These are phyloP conservation scores for Pythium scleroteichum DNA, from an alignment of 352 stramenopile genomes.

Conservation along the genomic window DNA sequence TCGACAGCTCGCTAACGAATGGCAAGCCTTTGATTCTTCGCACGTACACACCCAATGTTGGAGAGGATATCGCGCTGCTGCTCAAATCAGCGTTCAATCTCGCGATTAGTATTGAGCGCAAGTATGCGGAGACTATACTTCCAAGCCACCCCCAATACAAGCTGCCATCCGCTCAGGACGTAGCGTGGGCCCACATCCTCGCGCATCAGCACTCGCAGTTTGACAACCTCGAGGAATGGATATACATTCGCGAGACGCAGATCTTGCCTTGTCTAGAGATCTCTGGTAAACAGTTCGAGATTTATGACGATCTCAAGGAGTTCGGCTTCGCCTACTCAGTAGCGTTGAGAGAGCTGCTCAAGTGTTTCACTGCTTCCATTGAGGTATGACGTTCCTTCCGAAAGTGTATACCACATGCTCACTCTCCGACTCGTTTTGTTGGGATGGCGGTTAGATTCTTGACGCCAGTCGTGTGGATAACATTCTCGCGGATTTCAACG, in stretches of 20 bases:
- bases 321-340: slow-evolving; percentile 82
- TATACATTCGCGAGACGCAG: slow-evolving; percentile 80
- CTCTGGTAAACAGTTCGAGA: slow-evolving; percentile 53
- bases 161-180: slow-evolving; percentile 53
- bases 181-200: slow-evolving; percentile 82
- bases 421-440: too few relatives aligned
- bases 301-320: slow-evolving; percentile 68
- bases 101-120: slow-evolving; percentile 77
- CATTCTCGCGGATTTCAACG: slow-evolving; percentile 40
- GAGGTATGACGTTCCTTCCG: slow-evolving; percentile 44
- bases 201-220: slow-evolving; percentile 82
- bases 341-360: slow-evolving; percentile 73
- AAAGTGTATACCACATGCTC: too few relatives aligned
- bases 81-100: slow-evolving; percentile 86
- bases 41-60: slow-evolving; percentile 39
- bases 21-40: slow-evolving; percentile 64
- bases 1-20: slow-evolving; percentile 62
- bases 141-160: slow-evolving; percentile 40
- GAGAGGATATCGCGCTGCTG: slow-evolving; percentile 67
- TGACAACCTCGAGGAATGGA: slow-evolving; percentile 85
- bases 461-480: slow-evolving; percentile 47
- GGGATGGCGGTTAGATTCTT: slow-evolving; percentile 33
- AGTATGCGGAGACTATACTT: slow-evolving; percentile 70
- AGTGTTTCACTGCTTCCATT: slow-evolving; percentile 77
- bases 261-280: slow-evolving; percentile 71